Base-by-base conservation (phyloP, 306 rosid genomes). In the Cucurbita maxima region DNA sequence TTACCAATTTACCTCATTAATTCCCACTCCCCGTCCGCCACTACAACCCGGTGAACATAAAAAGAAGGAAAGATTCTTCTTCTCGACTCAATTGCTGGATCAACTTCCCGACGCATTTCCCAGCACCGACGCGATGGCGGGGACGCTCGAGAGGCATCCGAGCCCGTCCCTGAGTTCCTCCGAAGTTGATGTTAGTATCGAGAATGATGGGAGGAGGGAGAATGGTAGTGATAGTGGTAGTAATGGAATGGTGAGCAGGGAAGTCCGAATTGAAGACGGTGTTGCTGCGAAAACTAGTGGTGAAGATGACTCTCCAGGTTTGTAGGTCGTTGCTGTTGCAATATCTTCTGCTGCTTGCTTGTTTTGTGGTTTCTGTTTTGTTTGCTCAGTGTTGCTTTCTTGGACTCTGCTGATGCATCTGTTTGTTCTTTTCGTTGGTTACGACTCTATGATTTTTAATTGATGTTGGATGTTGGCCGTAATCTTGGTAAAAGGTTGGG, bases 281-380 rank as follows among this genome's bases (percentile, higher is more conserved):
- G 19, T 36, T 60, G 18, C 10, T 60, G 5, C 67, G 10, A 7
- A 60, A 34, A 34, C 10, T 11, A 60, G 36, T 34, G 45, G 67
- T 5, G 73, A 12, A 20, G 37, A 68, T 68, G 38, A 16, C 55
- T 68, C 73, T 68, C 56, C 73, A 68, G 73, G 73, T 68, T 68
- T 68, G 73, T 68, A 44, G 56, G 56, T 47, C 6, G 38, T 67
- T 67, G 55, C 16, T 44, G 44, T 45, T 10, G 2, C 37, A 5
- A 66, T 59, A 19, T 66, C 4, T 36, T 9, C 13, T 40, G n/a
- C 16, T 11, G 14, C 3, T 44, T 43, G 55, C 38, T 10, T 41
- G 16, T 66, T 66, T n/a, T 66, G 10, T 10, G 38, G 9, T 6
- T 44, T 64, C 1, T 45, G 9, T 5, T 67, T 64, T 41, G n/a